Conservation (phyloP, 176 grass and related monocot genomes). For the Paspalum vaginatum region DNA sequence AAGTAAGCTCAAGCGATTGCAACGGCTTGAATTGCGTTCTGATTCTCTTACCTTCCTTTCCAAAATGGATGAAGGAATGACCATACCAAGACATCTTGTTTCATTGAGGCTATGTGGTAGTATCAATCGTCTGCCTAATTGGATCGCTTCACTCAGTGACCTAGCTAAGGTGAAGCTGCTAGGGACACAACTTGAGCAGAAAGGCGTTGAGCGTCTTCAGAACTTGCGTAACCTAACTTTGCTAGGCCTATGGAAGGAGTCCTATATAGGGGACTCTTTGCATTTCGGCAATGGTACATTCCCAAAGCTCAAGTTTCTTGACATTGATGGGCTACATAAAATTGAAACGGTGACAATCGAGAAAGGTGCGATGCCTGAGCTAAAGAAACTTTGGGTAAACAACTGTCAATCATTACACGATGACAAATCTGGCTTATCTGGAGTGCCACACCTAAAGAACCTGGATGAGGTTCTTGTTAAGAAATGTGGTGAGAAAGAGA, state of each 20-base stretch:
- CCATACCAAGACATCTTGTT: conserved; percentile 31
- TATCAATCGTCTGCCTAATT: conserved; percentile 27
- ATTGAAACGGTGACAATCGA: conserved; percentile 20
- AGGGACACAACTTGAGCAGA: conserved; percentile 23
- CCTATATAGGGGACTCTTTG: conserved; percentile 28
- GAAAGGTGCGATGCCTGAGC: conserved; percentile 18
- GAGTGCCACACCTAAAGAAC: neutral
- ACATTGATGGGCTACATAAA: neutral
- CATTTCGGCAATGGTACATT: conserved; percentile 19
- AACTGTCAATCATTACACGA: neutral
- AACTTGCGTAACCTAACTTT: conserved; percentile 24
- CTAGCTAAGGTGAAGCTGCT: conserved; percentile 32
- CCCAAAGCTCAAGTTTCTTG: conserved; percentile 46
- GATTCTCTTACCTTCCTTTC: conserved; percentile 32
- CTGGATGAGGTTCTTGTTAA: conserved; percentile 33
- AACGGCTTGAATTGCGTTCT: conserved; percentile 33
- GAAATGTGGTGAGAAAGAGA: conserved; percentile 25
- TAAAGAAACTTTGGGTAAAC: conserved; percentile 39
- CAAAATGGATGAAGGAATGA: neutral
- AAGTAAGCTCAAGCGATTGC: conserved; percentile 9
- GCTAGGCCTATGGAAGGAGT: conserved; percentile 23
- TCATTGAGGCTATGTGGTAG: conserved; percentile 12
- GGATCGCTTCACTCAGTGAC: conserved; percentile 35
- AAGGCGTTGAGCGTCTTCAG: conserved; percentile 16
- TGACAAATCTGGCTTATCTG: conserved; percentile 8